Percentiles rank a stretch among this genome's conserved stretches.
These are phyloP conservation scores for Leonotis leonurus DNA, from an alignment of 257 asterid genomes.

Conservation along the genomic window DNA sequence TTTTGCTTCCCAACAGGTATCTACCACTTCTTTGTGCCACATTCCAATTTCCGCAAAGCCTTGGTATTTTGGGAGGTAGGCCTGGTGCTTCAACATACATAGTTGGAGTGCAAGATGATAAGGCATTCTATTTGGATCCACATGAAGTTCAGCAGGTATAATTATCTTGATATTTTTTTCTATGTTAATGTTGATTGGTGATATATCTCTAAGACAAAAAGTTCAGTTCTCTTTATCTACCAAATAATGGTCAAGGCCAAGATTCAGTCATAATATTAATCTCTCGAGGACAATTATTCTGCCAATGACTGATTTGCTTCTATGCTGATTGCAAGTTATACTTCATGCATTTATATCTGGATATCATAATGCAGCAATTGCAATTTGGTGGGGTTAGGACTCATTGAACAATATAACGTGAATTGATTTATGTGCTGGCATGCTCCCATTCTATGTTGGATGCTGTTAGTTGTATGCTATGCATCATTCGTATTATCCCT, in stretches of 20 bases:
- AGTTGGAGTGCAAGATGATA: conserved; percentile 93
- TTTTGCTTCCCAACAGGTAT: conserved; percentile 43
- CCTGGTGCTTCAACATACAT: conserved; percentile 96
- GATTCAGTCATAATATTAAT: not conserved
- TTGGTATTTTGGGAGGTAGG: conserved; percentile 91
- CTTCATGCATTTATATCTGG: not conserved
- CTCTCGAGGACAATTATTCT: not conserved
- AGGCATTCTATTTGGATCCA: conserved; percentile 90
- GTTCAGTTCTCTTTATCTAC: not conserved
- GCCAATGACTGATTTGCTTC: not conserved
- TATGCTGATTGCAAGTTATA: not conserved
- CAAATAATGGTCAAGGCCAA: not conserved
- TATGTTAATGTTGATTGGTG: conserved; percentile 7
- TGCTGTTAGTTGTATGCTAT: not conserved
- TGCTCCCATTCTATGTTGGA: not conserved
- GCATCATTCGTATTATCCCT: not conserved
- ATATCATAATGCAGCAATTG: not conserved
- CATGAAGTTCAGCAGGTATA: conserved; percentile 93
- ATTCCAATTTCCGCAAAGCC: conserved; percentile 90
- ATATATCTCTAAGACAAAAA: not conserved
- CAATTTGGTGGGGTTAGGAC: not conserved
- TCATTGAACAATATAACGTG: not conserved
- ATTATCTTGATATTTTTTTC: conserved; percentile 2
- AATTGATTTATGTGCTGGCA: not conserved
- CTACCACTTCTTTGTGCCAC: conserved; percentile 78